These are phyloP conservation scores for Betula pendula DNA, from an alignment of 306 rosid genomes.

Conservation along the genomic window DNA sequence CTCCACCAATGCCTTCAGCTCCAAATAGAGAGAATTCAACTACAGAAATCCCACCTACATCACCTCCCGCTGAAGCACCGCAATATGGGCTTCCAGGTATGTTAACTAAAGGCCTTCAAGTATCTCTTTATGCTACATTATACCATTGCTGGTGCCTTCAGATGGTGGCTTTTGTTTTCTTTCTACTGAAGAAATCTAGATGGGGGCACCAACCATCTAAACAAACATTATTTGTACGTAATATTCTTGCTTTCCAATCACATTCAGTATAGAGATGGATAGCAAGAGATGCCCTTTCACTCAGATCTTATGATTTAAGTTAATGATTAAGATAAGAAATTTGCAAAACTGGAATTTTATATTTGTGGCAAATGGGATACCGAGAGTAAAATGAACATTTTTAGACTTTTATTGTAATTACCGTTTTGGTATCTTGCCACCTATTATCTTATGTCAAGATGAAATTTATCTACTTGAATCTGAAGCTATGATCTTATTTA, in stretches of 20 bases:
- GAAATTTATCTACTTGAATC: neutral
- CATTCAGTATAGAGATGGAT: neutral
- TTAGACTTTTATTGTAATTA: neutral
- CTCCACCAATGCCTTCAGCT: conserved; percentile 50
- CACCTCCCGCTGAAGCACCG: conserved; percentile 59
- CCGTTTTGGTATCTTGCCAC: neutral
- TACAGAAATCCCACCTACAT: conserved; percentile 42
- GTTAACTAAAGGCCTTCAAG: conserved; percentile 23
- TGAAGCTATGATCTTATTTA: neutral
- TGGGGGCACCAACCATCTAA: too few relatives aligned
- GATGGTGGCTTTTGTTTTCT: too few relatives aligned
- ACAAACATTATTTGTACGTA: too few relatives aligned
- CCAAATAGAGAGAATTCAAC: conserved; percentile 40
- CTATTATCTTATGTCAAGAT: neutral
- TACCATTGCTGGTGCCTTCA: neutral
- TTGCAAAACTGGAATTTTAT: neutral
- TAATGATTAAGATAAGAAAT: neutral
- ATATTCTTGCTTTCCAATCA: neutral
- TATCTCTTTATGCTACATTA: neutral
- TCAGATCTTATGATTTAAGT: neutral
- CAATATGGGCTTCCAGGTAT: conserved; percentile 56
- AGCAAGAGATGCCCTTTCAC: neutral
- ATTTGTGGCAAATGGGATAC: neutral
- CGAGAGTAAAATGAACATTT: neutral
- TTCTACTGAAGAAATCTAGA: too few relatives aligned